These are phyloP conservation scores for Lasiosphaeris hirsuta DNA, from an alignment of 495 filamentous ascomycete genomes.

Conservation along the genomic window DNA sequence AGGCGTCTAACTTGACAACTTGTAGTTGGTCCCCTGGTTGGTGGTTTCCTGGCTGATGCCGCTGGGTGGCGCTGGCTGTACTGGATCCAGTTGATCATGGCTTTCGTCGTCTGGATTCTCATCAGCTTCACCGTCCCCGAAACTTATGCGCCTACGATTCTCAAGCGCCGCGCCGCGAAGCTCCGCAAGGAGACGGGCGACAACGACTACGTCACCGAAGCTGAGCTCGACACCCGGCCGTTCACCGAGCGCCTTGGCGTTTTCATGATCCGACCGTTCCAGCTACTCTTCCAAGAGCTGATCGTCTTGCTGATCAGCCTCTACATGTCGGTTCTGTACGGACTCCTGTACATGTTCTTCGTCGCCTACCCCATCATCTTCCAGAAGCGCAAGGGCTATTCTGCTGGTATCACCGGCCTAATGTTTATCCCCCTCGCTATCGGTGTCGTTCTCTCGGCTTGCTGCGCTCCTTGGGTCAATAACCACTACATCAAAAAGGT, in stretches of 20 bases:
- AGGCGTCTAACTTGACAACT: slow-evolving; percentile 12
- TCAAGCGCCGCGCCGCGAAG: slow-evolving; percentile 62
- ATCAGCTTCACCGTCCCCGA: slow-evolving; percentile 80
- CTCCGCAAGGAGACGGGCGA: slow-evolving; percentile 66
- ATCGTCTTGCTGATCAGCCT: slow-evolving; percentile 75
- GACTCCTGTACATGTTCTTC: slow-evolving; percentile 81
- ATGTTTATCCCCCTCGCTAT: slow-evolving; percentile 78
- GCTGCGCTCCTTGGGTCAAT: slow-evolving; percentile 69
- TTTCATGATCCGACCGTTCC: slow-evolving; percentile 72
- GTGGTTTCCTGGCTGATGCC: slow-evolving; percentile 68
- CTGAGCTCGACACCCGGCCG: slow-evolving; percentile 66
- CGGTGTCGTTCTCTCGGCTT: slow-evolving; percentile 60
- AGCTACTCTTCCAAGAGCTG: slow-evolving; percentile 72
- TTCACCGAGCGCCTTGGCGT: slow-evolving; percentile 59
- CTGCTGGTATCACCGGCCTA: slow-evolving; percentile 66
- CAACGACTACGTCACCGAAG: slow-evolving; percentile 62
- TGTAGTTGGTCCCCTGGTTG: slow-evolving; percentile 62
- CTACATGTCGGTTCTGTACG: slow-evolving; percentile 78
- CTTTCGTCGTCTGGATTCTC: slow-evolving; percentile 61
- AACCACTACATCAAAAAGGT: slow-evolving; percentile 66
- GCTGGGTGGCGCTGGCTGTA: slow-evolving; percentile 81
- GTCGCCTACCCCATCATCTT: slow-evolving; percentile 78
- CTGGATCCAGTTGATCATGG: slow-evolving; percentile 74
- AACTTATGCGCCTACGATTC: slow-evolving; percentile 72
- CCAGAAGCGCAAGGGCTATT: slow-evolving; percentile 68